Percentiles rank a stretch among this genome's conserved stretches.
Conservation (phyloP, 1,284 basidiomycete genomes). For the Trichosporon sp. region DNA sequence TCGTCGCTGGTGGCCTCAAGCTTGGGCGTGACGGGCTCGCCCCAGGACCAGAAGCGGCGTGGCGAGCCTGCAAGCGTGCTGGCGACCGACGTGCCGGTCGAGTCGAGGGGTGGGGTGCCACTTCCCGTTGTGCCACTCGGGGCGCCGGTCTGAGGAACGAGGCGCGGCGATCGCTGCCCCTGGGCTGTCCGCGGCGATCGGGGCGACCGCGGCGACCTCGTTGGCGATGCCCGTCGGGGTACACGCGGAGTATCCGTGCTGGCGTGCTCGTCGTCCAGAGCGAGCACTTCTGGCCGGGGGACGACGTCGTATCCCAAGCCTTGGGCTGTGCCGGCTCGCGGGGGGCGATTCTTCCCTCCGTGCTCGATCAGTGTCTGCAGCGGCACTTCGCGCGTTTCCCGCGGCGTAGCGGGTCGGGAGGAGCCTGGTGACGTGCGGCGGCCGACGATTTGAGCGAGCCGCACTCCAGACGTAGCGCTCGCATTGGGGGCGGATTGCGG, state of each 20-base stretch:
- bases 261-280: constrained; percentile 23
- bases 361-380: constrained; percentile 26
- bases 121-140: background rate
- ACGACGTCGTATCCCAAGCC: constrained; percentile 42
- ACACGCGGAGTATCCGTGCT: background rate
- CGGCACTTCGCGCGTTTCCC: constrained; percentile 5
- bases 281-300: constrained; percentile 30
- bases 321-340: constrained; percentile 36
- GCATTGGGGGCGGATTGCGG: background rate
- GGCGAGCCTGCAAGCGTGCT: constrained; percentile 9
- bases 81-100: background rate
- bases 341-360: constrained; percentile 25
- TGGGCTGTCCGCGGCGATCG: too few relatives aligned
- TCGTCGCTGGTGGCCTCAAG: constrained; percentile 28
- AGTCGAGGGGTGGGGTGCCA: background rate
- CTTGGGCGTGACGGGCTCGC: constrained; percentile 4
- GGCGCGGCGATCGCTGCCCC: background rate
- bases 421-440: background rate
- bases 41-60: constrained; percentile 23
- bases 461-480: background rate
- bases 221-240: too few relatives aligned
- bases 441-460: background rate
- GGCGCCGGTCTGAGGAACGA: background rate
- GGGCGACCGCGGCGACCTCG: too few relatives aligned
- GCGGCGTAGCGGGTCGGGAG: background rate